Conservation (phyloP, 345 rosid species). For the Mangifera indica region DNA sequence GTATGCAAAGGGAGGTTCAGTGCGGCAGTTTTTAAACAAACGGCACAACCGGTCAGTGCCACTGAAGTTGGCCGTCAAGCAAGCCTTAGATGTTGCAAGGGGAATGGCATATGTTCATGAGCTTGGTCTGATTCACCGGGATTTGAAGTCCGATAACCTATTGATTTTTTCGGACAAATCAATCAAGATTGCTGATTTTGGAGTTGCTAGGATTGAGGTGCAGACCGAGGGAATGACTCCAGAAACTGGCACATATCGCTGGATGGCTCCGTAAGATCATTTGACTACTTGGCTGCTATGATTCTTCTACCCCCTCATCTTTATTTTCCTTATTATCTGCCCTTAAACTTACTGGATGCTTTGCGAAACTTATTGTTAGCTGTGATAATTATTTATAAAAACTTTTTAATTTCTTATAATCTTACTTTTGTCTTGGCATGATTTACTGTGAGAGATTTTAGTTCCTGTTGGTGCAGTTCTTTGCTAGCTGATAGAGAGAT, state of each 20-base stretch:
- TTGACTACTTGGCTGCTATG: background rate
- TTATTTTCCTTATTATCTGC: background rate
- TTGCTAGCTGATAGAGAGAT: background rate
- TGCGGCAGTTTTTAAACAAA: conserved; percentile 37
- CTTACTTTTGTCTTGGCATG: background rate
- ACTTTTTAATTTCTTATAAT: background rate
- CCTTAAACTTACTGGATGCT: background rate
- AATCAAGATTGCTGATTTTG: conserved; percentile 52
- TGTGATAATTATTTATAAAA: background rate
- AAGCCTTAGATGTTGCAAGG: conserved; percentile 48
- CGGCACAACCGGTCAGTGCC: conserved; percentile 39
- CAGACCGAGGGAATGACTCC: conserved; percentile 54
- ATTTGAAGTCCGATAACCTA: conserved; percentile 46
- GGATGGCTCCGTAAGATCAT: conserved; percentile 55
- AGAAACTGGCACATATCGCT: conserved; percentile 50
- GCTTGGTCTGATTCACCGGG: conserved; percentile 42
- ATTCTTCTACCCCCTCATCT: too few relatives aligned
- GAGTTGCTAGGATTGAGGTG: conserved; percentile 49
- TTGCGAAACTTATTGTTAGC: background rate
- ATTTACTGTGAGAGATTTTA: background rate
- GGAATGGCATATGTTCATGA: conserved; percentile 48
- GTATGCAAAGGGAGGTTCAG: conserved; percentile 48
- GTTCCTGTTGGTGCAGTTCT: background rate
- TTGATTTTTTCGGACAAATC: conserved; percentile 40
- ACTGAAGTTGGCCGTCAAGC: conserved; percentile 41